Base-by-base conservation (phyloP, 805 yeast genomes). In the Wickerhamiella allomyrinae region DNA sequence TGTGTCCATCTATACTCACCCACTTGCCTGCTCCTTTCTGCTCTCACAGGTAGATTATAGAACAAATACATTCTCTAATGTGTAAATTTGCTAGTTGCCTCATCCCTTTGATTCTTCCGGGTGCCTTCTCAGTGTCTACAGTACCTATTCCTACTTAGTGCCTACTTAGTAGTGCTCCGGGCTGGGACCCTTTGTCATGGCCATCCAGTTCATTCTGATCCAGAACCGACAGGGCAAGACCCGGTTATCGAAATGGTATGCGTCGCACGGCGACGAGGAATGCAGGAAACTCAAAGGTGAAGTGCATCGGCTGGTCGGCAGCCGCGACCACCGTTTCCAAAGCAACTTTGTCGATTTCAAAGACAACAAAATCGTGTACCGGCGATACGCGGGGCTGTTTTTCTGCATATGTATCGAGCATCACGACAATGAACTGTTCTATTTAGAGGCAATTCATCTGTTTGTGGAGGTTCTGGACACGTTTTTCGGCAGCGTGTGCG, bases 161-260 rank as follows among this genome's bases (percentile, higher is more conserved):
- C n/a, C n/a, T n/a, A n/a, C n/a, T n/a, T n/a, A n/a, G n/a, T n/a
- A n/a, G n/a, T n/a, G n/a, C n/a, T n/a, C 9, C 31, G 17, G 31
- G 5, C 17, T 17, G 31, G 31, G 31, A 17, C 6, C 17, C 7
- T 27, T 27, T 17, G 25, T 17, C 24, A 85, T 86, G 95, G 70
- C 84, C 4, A 71, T 87, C 14, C 86, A 84, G 49, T 89, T 74
- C 62, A 68, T 89, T 33, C 61, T 87, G 34, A 79, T 89, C 36
- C 77, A 89, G 58, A 89, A 89, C 58, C 71, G 95, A 45, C 96
- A 89, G 62, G 97, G 98, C n/a, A 82, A 82, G 49, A 75, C 89
- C 19, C 72, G 98, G 46, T 63, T 89, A 13, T 78, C 83, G 7
- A 80, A 85, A 58, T 87, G 93, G 87, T 89, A 71, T 56, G 57